These are phyloP conservation scores for Cladorrhinum samala DNA, from an alignment of 495 filamentous ascomycete genomes.

Conservation along the genomic window DNA sequence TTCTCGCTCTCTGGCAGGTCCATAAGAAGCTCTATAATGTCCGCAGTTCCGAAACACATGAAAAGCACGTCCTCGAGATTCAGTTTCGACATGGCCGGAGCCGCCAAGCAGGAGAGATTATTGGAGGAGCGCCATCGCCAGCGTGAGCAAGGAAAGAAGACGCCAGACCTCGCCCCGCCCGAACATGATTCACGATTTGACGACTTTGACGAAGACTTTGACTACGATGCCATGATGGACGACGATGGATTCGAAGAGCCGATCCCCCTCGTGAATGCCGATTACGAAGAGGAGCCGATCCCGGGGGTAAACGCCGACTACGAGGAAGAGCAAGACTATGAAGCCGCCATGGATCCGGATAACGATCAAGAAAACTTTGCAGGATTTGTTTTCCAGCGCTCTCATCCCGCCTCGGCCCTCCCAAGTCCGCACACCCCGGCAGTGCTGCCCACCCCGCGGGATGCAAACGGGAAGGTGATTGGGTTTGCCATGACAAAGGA, in stretches of 20 bases:
- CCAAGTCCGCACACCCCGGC: slow-evolving; percentile 41
- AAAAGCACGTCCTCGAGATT: slow-evolving; percentile 85
- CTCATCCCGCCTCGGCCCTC: slow-evolving; percentile 43
- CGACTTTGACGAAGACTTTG: slow-evolving; percentile 63
- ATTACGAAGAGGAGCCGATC: slow-evolving; percentile 69
- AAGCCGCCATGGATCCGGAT: slow-evolving; percentile 32
- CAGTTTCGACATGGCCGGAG: slow-evolving; percentile 88
- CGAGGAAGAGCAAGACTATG: slow-evolving; percentile 20
- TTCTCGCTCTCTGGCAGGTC: slow-evolving; percentile 37
- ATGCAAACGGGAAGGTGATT: slow-evolving; percentile 43
- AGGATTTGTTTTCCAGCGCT: slow-evolving; percentile 48
- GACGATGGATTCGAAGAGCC: slow-evolving; percentile 67
- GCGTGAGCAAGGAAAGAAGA: slow-evolving; percentile 54
- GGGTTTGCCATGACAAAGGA: slow-evolving; percentile 46
- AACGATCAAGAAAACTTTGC: slow-evolving; percentile 49
- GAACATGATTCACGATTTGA: slow-evolving; percentile 44
- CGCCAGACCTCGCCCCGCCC: slow-evolving; percentile 20
- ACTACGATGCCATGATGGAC: slow-evolving; percentile 65
- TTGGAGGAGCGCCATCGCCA: slow-evolving; percentile 81
- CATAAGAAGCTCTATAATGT: slow-evolving; percentile 36
- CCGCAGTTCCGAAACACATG: slow-evolving; percentile 63
- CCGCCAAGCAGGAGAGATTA: slow-evolving; percentile 70
- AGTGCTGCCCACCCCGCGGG: slow-evolving; percentile 46
- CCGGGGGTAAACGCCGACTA: slow-evolving; percentile 69
- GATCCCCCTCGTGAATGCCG: slow-evolving; percentile 69